A percentile compares a stretch with the other conserved stretches of the same genome.
Evolutionary conservation across 129 eudicot species (phyloP).

Genomic region (Lactuca saligna): DNA sequence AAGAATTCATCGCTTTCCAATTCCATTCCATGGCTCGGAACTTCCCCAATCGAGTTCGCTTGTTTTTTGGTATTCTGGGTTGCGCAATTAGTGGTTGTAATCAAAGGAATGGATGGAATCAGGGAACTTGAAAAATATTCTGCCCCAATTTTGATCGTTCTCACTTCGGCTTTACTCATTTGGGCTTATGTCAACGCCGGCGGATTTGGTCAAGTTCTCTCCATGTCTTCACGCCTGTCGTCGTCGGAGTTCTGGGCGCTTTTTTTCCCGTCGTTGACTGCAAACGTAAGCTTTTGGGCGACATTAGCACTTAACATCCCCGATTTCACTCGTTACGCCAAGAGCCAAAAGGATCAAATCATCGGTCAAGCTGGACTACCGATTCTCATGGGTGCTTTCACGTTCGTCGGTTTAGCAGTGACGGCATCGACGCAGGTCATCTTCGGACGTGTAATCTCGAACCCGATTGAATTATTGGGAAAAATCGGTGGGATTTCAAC

Average conservation of each 20-base stretch:
- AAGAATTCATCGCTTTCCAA: constrained; percentile 46
- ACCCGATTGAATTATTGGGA: constrained; percentile 69
- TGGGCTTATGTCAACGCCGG: constrained; percentile 89
- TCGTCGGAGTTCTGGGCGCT: constrained; percentile 76
- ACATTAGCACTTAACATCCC: constrained; percentile 87
- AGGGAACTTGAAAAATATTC: constrained; percentile 71
- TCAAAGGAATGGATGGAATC: constrained; percentile 92
- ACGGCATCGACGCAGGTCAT: constrained; percentile 86
- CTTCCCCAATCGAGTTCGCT: constrained; percentile 77
- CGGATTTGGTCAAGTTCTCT: constrained; percentile 64
- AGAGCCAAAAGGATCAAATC: constrained; percentile 71
- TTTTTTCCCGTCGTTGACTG: constrained; percentile 83
- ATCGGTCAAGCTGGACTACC: constrained; percentile 87
- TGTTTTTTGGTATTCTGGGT: constrained; percentile 83
- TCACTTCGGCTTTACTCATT: constrained; percentile 53
- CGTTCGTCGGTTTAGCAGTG: constrained; percentile 89
- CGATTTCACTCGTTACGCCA: constrained; percentile 82
- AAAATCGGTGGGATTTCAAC: constrained; percentile 67
- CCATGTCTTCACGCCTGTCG: constrained; percentile 59
- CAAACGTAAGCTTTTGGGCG: constrained; percentile 95
- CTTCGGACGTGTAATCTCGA: constrained; percentile 70
- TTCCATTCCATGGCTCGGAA: constrained; percentile 70
- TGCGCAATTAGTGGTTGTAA: constrained; percentile 56
- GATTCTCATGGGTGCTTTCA: constrained; percentile 81
- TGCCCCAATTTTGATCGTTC: constrained; percentile 73